Evolutionary conservation across 2,329 filamentous ascomycete genomes (phyloP).

Genomic region (Lasiodiplodia sp.): DNA sequence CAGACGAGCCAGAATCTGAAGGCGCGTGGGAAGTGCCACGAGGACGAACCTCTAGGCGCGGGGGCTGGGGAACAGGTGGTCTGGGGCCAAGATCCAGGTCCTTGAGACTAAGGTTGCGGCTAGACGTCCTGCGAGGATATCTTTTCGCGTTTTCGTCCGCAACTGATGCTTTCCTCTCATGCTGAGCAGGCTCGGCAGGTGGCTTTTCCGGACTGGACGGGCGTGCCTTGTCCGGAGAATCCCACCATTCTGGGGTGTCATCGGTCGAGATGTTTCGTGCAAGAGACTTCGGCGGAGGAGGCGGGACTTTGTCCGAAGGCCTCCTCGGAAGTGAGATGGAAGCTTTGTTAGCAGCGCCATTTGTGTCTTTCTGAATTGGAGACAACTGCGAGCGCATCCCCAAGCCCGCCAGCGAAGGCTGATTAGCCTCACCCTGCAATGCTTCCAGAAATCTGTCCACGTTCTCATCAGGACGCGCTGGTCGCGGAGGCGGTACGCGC

Average conservation of each 20-base stretch:
- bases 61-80: slow-evolving; percentile 9
- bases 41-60: slow-evolving; percentile 33
- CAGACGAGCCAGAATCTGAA: slow-evolving; percentile 49
- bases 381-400: neutral
- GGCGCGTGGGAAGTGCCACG: slow-evolving; percentile 44
- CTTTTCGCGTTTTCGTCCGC: slow-evolving; percentile 25
- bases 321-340: slow-evolving; percentile 31
- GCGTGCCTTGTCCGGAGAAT: neutral
- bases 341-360: slow-evolving; percentile 14
- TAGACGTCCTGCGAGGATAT: slow-evolving; percentile 36
- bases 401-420: slow-evolving; percentile 14
- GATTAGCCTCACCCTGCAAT: slow-evolving; percentile 44
- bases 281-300: slow-evolving; percentile 16
- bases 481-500: slow-evolving; percentile 35
- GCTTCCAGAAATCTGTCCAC: slow-evolving; percentile 48
- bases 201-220: slow-evolving; percentile 9
- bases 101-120: slow-evolving; percentile 33
- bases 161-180: slow-evolving; percentile 1
- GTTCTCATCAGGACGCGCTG: slow-evolving; percentile 33
- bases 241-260: slow-evolving; percentile 23
- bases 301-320: slow-evolving; percentile 37
- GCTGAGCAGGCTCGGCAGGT: neutral
- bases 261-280: neutral
- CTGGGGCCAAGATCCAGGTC: slow-evolving; percentile 26
- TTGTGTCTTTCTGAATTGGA: slow-evolving; percentile 13